Conservation (phyloP, 176 grass and related monocot species). For the Ampelocalamus luodianensis region DNA sequence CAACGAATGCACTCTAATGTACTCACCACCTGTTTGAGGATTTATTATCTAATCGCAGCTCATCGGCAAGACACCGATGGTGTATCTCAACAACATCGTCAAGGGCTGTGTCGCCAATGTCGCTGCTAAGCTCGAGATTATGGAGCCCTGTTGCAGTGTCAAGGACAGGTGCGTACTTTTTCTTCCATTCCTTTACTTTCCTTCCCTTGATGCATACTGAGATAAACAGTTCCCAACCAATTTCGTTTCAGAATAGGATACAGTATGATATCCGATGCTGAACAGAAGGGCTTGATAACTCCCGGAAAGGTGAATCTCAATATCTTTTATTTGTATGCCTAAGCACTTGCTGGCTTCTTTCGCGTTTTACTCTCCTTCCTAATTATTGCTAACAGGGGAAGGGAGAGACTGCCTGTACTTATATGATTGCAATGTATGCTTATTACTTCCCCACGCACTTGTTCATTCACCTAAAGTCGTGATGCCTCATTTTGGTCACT, state of each 20-base stretch:
- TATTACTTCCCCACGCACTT: not conserved
- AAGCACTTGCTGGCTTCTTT: not conserved
- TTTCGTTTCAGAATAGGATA: constrained; percentile 82
- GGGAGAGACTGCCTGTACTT: not conserved
- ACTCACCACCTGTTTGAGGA: constrained; percentile 2
- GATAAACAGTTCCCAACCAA: not conserved
- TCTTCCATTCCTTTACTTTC: too few species aligned
- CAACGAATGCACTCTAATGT: not conserved
- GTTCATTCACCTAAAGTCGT: not conserved
- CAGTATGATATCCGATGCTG: constrained; percentile 90
- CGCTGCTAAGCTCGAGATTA: constrained; percentile 96
- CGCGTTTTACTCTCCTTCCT: not conserved
- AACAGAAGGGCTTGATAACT: constrained; percentile 78
- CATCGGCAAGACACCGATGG: constrained; percentile 97
- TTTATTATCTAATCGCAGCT: constrained; percentile 56
- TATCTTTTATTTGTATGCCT: not conserved
- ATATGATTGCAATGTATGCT: not conserved
- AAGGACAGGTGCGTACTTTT: constrained; percentile 73
- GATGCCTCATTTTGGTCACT: not conserved
- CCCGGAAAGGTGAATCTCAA: constrained; percentile 71
- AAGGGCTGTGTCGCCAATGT: constrained; percentile 80
- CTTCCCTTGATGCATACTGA: not conserved
- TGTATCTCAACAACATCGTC: constrained; percentile 88
- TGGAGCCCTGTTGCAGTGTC: constrained; percentile 98
- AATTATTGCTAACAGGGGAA: not conserved